Base-by-base conservation (phyloP, 495 filamentous ascomycete species). In the Chaetomidium leptoderma region DNA sequence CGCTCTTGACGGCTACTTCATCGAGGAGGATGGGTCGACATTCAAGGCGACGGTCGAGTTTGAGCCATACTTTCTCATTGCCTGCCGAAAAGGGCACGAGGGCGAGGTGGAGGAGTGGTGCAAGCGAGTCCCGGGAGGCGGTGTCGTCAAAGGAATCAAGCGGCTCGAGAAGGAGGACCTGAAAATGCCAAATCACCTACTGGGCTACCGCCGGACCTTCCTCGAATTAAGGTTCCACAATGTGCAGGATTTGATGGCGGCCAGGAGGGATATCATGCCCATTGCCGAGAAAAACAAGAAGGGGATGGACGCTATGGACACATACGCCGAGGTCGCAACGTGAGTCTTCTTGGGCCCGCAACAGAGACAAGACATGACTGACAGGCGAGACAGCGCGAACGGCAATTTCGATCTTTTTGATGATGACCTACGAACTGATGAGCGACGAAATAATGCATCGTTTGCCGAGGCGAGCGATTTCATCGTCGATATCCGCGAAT, bases 401-500 rank as follows among this genome's bases (percentile, higher is more conserved):
- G 85, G 88, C 66, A 89, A 89, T 42, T 93, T 96, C 69, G 92
- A 97, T 78, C 85, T 96, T 65, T 95, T 96, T 86, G 93, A 97
- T 84, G 91, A 96, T 75, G 74, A 97, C 69, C 85, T 86, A 81
- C 78, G 85, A 82, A 82, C 83, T 78, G 82, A 91, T 74, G 89
- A 95, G 72, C 80, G 78, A 89, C 88, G 88, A 85, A 75, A 79
- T 80, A 90, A 87, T 80, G 74, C 78, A 63, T 83, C 81, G 66
- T 84, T 86, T 77, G 80, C 82, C 66, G 90, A 96, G 76, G 92
- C 91, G 51, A 95, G 91, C 81, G 93, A 99, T 82, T 95, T 87
- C 73, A 89, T 99, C 78, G 83, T 96, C 77, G 93, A 99, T 83
- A 96, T 97, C 72, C 85, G 93, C 78, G 93, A 99, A 77, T 99